These are phyloP conservation scores for Mycena indigotica DNA, from an alignment of 768 basidiomycete species.

Conservation along the genomic window DNA sequence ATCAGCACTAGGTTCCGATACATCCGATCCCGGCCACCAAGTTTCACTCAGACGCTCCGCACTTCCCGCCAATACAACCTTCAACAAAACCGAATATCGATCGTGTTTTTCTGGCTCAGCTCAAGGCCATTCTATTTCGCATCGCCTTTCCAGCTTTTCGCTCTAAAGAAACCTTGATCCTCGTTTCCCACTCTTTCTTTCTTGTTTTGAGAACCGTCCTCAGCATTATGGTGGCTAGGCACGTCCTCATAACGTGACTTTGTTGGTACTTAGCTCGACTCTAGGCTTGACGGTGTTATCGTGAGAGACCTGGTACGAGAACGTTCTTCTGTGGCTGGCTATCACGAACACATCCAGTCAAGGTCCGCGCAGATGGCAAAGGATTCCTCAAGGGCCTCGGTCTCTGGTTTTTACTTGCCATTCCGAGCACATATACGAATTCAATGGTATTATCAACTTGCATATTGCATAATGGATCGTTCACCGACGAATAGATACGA, in stretches of 20 bases:
- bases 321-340: too few relatives aligned
- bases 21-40: conserved; percentile 51
- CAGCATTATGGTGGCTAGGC: conserved; percentile 77
- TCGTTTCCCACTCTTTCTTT: conserved; percentile 81
- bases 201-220: conserved; percentile 84
- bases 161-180: conserved; percentile 72
- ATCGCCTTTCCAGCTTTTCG: conserved; percentile 67
- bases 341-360: neutral
- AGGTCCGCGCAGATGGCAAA: conserved; percentile 80
- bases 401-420: conserved; percentile 87
- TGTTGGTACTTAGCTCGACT: too few relatives aligned
- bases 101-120: conserved; percentile 67
- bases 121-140: conserved; percentile 69
- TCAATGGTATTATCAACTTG: conserved; percentile 85
- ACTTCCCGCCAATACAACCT: conserved; percentile 62
- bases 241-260: too few relatives aligned
- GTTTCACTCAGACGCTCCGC: conserved; percentile 52
- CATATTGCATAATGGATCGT: too few relatives aligned
- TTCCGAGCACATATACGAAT: conserved; percentile 95
- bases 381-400: conserved; percentile 83
- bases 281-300: conserved; percentile 82
- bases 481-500: conserved; percentile 58
- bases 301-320: conserved; percentile 82
- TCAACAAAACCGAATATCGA: conserved; percentile 67
- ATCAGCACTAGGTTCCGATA: conserved; percentile 40